Evolutionary conservation across 2,329 filamentous ascomycete genomes (phyloP), one percentile per base, ranked within the genome.

Genomic region (Sarocladium oryzae): DNA sequence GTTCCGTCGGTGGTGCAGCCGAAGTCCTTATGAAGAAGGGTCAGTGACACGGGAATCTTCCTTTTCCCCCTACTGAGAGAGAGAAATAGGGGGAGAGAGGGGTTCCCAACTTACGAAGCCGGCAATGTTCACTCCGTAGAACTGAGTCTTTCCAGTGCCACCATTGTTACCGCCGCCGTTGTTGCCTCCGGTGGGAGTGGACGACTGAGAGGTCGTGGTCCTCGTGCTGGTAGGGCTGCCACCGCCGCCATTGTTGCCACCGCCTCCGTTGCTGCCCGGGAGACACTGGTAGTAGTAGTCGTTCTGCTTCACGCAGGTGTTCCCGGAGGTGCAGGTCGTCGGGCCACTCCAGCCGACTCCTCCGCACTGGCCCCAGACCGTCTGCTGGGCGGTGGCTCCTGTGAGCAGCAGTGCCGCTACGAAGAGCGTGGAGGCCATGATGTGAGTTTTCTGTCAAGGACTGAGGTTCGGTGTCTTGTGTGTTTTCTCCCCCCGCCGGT

Each of bases 1-100:
- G 61, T 59, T 61, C 70, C 70, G 61, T 72, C 63, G 35, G 67
- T 70, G 43, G 64, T 60, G 49, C 70, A 72, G 13, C 71, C 70
- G 56, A 73, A 72, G 51, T 74, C 71, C 28, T 48, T 11, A 4
- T 6, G n/a, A n/a, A n/a, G n/a, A n/a, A n/a, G n/a, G n/a, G n/a
- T n/a, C n/a, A n/a, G n/a, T n/a, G n/a, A n/a, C n/a, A n/a, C n/a
- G n/a, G n/a, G n/a, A n/a, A n/a, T n/a, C n/a, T n/a, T n/a, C n/a
- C n/a, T n/a, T n/a, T n/a, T n/a, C n/a, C n/a, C n/a, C n/a, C n/a
- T n/a, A n/a, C n/a, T n/a, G n/a, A n/a, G n/a, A 32, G 30, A 32
- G 30, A 32, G 30, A 32, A 32, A n/a, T n/a, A n/a, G n/a, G n/a
- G n/a, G n/a, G n/a, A n/a, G n/a, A n/a, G n/a, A n/a, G n/a, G n/a